Percentiles rank a stretch among this genome's conserved stretches.
Evolutionary conservation across 176 grass and related monocot genomes (phyloP).

Genomic region (Raddia guianensis): DNA sequence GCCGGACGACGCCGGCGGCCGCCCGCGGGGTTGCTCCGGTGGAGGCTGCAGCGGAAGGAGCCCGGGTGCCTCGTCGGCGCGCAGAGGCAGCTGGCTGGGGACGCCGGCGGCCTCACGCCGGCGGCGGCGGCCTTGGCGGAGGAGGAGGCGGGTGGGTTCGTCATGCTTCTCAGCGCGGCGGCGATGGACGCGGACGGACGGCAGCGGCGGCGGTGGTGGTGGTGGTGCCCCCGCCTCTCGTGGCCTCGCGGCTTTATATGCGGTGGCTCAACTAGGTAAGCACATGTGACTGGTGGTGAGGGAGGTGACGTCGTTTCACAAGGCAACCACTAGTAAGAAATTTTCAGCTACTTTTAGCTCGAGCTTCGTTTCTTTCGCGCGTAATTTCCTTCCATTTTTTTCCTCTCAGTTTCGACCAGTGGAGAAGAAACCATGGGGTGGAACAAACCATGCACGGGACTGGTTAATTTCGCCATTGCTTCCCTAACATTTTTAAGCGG

Average conservation of each 20-base stretch:
- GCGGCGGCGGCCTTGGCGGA: neutral
- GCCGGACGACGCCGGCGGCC: neutral
- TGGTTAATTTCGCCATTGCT: neutral
- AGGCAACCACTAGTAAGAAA: neutral
- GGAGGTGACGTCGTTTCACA: neutral
- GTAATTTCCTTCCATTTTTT: neutral
- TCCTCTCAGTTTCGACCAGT: neutral
- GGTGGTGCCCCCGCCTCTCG: neutral
- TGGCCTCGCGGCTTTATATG: slow-evolving; percentile 33
- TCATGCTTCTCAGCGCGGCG: slow-evolving; percentile 39
- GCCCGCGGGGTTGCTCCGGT: slow-evolving; percentile 28
- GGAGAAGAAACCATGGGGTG: neutral
- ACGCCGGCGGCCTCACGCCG: neutral
- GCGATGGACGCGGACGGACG: neutral
- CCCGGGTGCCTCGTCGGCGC: slow-evolving; percentile 78
- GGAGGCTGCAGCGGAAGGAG: slow-evolving; percentile 80
- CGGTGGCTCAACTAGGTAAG: neutral
- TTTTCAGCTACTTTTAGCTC: neutral
- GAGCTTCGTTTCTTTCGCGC: neutral
- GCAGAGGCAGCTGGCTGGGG: slow-evolving; percentile 60
- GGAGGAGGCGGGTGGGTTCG: neutral
- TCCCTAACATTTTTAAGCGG: neutral
- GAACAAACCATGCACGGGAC: neutral
- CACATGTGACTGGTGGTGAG: neutral
- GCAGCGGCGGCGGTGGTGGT: neutral